Base-by-base conservation (phyloP, 495 filamentous ascomycete species). In the Glonium stellatum region DNA sequence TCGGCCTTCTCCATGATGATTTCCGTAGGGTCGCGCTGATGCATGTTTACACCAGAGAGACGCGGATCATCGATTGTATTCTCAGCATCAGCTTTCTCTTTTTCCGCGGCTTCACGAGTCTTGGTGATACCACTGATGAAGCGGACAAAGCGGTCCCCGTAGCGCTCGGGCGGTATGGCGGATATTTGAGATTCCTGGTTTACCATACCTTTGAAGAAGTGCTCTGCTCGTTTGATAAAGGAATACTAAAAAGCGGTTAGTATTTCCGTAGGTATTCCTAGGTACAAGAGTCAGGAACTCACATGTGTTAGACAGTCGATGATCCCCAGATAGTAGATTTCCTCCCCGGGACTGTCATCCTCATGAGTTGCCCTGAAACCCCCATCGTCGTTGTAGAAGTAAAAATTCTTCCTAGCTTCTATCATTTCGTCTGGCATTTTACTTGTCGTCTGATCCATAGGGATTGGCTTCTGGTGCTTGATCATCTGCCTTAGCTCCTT, bases 251-350 rank as follows among this genome's bases (percentile, higher is more conserved):
- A 23, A 35, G 12, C 31, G 19, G 31, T 62, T 31, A 54, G 39
- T 25, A 56, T 10, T 31, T 39, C 53, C 27, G 27, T 31, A 6
- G 3, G 57, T 49, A 44, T 23, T n/a, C 34, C 22, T 35, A 49
- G 62, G 41, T 59, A 58, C 52, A 18, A 0, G 15, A 67, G 63
- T 42, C 66, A 41, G 52, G 60, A 62, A 81, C 87, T 80, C 77
- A 93, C 90, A 73, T 96, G 89, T 41, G 93, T 99, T 69, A 99
- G 74, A 71, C 92, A 97, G 72, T 97, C 95, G 69, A 97, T 97
- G 62, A 99, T 93, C 11, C 93, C 93, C 6, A 99, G 81, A 70
- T 97, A 99, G 67, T 97, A 99, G 35, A 99, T 90, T 73, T 95
- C 90, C 57, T 96, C 90, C 1, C 85, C 92, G 8, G 87, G 83